Evolutionary conservation across 768 basidiomycete genomes (phyloP).

Genomic region (Hydnum rufescens): DNA sequence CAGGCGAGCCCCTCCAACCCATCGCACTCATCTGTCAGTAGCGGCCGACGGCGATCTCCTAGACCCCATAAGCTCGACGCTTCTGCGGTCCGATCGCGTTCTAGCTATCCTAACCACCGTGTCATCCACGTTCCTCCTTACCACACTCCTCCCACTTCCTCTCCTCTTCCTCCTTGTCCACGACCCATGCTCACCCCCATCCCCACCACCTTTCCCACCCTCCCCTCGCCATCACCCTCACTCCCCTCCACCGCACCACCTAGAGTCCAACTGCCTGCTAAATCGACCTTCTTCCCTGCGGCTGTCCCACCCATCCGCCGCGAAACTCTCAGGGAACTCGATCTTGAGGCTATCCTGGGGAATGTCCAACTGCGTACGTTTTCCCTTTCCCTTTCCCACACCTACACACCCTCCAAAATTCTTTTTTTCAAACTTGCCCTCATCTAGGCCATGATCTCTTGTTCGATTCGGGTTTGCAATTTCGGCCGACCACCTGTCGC

Average conservation of each 20-base stretch:
- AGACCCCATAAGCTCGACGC: too few relatives aligned
- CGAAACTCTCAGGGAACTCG: slow-evolving; percentile 65
- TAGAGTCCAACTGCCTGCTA: background rate
- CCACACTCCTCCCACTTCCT: background rate
- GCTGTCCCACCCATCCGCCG: slow-evolving; percentile 61
- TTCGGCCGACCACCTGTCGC: slow-evolving; percentile 54
- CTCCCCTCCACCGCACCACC: background rate
- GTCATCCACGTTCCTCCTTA: too few relatives aligned
- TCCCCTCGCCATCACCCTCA: background rate
- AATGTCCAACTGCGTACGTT: slow-evolving; percentile 80
- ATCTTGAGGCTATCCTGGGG: slow-evolving; percentile 65
- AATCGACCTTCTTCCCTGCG: slow-evolving; percentile 27
- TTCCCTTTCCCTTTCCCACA: slow-evolving; percentile 9
- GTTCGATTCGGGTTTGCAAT: slow-evolving; percentile 70
- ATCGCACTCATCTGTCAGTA: too few relatives aligned
- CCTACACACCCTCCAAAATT: slow-evolving; percentile 3
- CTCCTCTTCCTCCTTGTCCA: background rate
- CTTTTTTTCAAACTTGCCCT: background rate
- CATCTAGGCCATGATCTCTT: slow-evolving; percentile 65
- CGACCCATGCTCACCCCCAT: slow-evolving; percentile 8
- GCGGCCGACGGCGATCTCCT: too few relatives aligned
- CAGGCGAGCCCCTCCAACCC: too few relatives aligned
- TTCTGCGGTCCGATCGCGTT: too few relatives aligned
- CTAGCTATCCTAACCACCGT: too few relatives aligned
- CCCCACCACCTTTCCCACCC: slow-evolving; percentile 15